A percentile compares a stretch with the other conserved stretches of the same genome.
phyloP scores from a whole-genome alignment of 371 early-diverging fungal species.

The Syncephalastrum racemosum region DNA sequence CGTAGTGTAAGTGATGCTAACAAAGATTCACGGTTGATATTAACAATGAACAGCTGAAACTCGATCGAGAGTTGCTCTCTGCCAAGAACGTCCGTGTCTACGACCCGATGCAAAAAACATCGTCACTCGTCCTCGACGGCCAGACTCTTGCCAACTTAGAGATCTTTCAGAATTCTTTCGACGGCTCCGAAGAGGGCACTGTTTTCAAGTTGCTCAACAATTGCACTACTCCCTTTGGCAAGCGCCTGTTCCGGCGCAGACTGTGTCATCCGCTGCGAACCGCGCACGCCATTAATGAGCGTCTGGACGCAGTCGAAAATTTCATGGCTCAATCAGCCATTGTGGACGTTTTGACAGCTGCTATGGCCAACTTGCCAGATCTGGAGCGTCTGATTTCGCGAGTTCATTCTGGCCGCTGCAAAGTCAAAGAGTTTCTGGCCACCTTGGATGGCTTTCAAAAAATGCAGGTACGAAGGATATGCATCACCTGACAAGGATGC shows the following conservation, averaged over 20 bases:
- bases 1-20: constrained; percentile 49
- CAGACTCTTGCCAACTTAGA: constrained; percentile 94
- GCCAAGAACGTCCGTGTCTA: constrained; percentile 80
- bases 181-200: constrained; percentile 79
- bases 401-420: constrained; percentile 83
- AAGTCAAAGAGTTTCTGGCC: constrained; percentile 73
- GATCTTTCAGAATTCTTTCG: constrained; percentile 84
- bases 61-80: constrained; percentile 84
- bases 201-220: constrained; percentile 87
- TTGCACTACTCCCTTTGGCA: constrained; percentile 88
- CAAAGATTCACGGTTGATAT: constrained; percentile 2
- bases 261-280: constrained; percentile 90
- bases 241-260: constrained; percentile 87
- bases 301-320: constrained; percentile 89
- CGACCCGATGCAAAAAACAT: constrained; percentile 68
- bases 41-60: constrained; percentile 56
- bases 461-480: constrained; percentile 41
- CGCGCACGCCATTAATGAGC: constrained; percentile 74
- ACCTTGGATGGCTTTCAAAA: constrained; percentile 63
- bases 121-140: constrained; percentile 88
- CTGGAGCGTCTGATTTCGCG: constrained; percentile 91
- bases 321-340: constrained; percentile 58
- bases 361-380: constrained; percentile 74
- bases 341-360: constrained; percentile 41
- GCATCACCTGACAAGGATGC: background rate